Conservation (phyloP, 306 rosid genomes). For the Mimosa pudica region DNA sequence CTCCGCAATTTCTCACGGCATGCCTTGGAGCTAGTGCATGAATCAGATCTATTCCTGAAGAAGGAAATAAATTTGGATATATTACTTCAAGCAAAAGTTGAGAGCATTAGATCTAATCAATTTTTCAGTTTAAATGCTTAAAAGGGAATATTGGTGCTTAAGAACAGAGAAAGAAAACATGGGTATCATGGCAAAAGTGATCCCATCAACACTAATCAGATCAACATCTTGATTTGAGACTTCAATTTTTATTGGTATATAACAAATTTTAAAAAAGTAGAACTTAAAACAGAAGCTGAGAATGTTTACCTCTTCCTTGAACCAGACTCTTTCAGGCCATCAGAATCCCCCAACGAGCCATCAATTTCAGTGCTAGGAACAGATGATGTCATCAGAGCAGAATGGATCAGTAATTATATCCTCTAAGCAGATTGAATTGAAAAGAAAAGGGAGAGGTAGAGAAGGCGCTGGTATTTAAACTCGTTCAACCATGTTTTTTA, state of each 20-base stretch:
- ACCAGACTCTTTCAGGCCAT: slow-evolving; percentile 68
- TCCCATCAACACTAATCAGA: neutral
- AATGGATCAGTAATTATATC: slow-evolving; percentile 19
- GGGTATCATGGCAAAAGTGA: neutral
- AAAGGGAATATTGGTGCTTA: neutral
- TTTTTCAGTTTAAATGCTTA: slow-evolving; percentile 9
- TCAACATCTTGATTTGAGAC: slow-evolving; percentile 1
- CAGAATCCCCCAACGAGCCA: slow-evolving; percentile 79
- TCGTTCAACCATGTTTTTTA: neutral
- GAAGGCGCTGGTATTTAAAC: neutral
- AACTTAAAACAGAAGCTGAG: slow-evolving; percentile 1
- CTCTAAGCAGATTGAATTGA: neutral
- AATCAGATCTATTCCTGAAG: slow-evolving; percentile 80
- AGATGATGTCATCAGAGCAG: slow-evolving; percentile 33
- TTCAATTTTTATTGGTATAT: neutral
- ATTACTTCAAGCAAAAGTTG: slow-evolving; percentile 21
- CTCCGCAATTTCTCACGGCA: slow-evolving; percentile 96
- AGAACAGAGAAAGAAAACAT: slow-evolving; percentile 14
- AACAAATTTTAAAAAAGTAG: neutral
- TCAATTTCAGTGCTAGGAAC: slow-evolving; percentile 70
- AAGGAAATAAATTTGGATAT: slow-evolving; percentile 28
- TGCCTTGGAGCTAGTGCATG: slow-evolving; percentile 86
- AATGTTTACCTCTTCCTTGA: slow-evolving; percentile 69
- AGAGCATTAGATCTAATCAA: neutral
- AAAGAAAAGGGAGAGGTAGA: neutral